Base-by-base conservation (phyloP, 2,329 filamentous ascomycete genomes). In the Fusarium bactridioides region DNA sequence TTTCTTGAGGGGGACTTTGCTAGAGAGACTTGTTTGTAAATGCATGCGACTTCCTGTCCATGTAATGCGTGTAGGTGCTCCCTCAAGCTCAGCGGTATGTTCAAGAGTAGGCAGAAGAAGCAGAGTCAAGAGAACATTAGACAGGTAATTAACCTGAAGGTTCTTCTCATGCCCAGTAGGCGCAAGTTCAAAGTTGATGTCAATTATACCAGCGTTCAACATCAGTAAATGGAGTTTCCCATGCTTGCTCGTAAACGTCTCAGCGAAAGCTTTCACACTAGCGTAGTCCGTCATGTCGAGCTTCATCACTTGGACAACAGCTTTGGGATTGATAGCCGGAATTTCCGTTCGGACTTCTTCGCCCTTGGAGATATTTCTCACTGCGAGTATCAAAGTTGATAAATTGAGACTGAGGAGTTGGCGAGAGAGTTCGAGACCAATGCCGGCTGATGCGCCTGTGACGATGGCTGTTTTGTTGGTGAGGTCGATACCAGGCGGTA, bases 371-470 rank as follows among this genome's bases (percentile, higher is more conserved):
- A 74, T 29, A 31, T 79, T 78, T 8, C 84, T 79, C 3, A 84
- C 83, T 7, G 76, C 84, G 31, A 86, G 75, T 27, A 86, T 80
- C 6, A 86, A 74, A 18, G 76, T 81, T 2, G 76, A 74, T 8
- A 81, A 67, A 3, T 81, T 79, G 4, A 83, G 78, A 1, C 50
- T 56, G 21, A 82, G 77, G 4, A 85, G 76, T 44, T 85, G 81
- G 3, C 77, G 76, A 18, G 80, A 79, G 1, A 83, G 78, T 68
- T 84, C 84, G 2, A 83, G 75, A 3, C 84, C 84, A 0, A 86
- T 75, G 4, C 85, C 84, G 9, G 77, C 77, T 61, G 84, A 86
- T 47, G 83, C 79, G n/a, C 84, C 85, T 0, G 83, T 85, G 50
- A 86, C 78, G 37, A 86, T 79, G 55, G 81, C 76, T 1, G 78